Base-by-base conservation (phyloP, 1,284 basidiomycete genomes). In the Pseudozyma tsukubaensis region DNA sequence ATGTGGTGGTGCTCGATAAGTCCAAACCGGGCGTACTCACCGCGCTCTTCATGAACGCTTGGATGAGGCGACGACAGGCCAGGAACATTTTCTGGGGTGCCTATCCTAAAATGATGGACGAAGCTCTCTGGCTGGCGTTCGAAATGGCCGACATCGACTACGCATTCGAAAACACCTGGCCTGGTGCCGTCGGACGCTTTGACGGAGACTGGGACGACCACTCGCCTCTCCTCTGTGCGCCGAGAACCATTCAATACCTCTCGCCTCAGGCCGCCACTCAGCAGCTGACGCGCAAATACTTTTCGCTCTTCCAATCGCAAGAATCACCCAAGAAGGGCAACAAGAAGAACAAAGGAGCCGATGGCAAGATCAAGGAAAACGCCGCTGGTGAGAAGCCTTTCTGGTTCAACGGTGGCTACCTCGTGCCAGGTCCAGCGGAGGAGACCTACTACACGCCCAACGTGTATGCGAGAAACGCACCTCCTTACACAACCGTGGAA, bases 91-190 rank as follows among this genome's bases (percentile, higher is more conserved):
- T 72, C 43, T 72, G 70, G 70, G 64, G 64, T 14, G 51, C 51
- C 2, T 50, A 67, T 14, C 56, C 51, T 7, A 49, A 60, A 36
- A 59, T 55, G 56, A 72, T 72, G 70, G 56, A 48, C 39, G 70
- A 72, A 51, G 64, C 50, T 34, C 70, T 72, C 16, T 72, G 70
- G 70, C 40, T 72, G 32, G 55, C 64, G 1, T 72, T 72, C 35
- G 70, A 72, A 53, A 56, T 72, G 1, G 32, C 64, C 0, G 53
- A 72, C 40, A 53, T 72, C 29, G 56, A 36, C 11, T 67, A 67
- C 40, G 70, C 70, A 8, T 72, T 72, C 35, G 70, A 72, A 24
- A 72, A 72, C 57, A 67, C 70, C 1, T 67, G 64, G 64, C 70
- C 70, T 4, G 70, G 70, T 12, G 70, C 70, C 16, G 60, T 72